Conservation (phyloP, 2,329 filamentous ascomycete genomes). For the Fusarium nurragi region DNA sequence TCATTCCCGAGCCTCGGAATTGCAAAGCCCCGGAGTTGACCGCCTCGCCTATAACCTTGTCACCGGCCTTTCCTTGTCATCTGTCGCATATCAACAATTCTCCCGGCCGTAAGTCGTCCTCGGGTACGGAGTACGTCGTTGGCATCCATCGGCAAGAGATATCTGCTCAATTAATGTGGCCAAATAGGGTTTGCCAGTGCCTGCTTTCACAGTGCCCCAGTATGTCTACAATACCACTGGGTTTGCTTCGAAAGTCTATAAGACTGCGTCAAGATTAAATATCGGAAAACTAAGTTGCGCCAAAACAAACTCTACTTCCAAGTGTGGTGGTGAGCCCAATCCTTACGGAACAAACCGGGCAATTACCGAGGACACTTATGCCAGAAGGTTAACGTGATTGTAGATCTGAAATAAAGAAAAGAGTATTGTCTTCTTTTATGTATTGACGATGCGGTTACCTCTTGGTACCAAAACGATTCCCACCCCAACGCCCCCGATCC, state of each 20-base stretch:
- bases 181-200: neutral
- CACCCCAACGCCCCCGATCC: slow-evolving; percentile 42
- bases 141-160: neutral
- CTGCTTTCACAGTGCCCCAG: neutral
- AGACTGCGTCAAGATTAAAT: neutral
- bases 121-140: slow-evolving; percentile 1
- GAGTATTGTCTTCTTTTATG: neutral
- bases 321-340: too few relatives aligned
- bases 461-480: slow-evolving; percentile 27
- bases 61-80: neutral
- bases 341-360: neutral
- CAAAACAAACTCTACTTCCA: neutral
- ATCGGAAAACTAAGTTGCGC: neutral
- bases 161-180: neutral
- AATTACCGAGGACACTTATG: neutral
- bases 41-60: neutral
- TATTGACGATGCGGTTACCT: neutral
- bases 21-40: neutral
- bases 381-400: neutral
- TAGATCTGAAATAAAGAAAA: neutral
- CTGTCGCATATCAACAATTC: slow-evolving; percentile 2
- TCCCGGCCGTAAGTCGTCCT: slow-evolving; percentile 1
- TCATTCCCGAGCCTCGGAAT: slow-evolving; percentile 5
- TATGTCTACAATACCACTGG: too few relatives aligned
- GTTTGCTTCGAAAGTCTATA: too few relatives aligned